Evolutionary conservation across 306 rosid genomes (phyloP).

Genomic region (Vigna mungo): DNA sequence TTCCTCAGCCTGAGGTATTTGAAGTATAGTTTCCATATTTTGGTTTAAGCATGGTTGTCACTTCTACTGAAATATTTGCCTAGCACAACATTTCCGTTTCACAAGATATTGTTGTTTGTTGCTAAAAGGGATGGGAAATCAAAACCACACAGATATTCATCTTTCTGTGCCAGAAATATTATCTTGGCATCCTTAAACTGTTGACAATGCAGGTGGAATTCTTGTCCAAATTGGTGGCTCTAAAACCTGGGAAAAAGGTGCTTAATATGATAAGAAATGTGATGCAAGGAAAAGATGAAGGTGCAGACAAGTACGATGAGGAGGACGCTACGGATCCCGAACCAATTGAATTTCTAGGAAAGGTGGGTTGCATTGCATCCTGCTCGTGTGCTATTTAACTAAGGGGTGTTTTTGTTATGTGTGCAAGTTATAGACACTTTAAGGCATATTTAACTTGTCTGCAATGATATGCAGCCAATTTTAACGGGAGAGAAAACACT

Average conservation of each 20-base stretch:
- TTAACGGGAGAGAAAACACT: slow-evolving; percentile 71
- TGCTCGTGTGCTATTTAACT: slow-evolving; percentile 35
- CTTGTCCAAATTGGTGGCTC: slow-evolving; percentile 84
- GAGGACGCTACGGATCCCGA: slow-evolving; percentile 39
- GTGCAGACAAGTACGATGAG: slow-evolving; percentile 65
- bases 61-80: slow-evolving; percentile 6
- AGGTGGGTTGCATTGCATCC: slow-evolving; percentile 63
- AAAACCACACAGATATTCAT: neutral
- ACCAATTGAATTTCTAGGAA: slow-evolving; percentile 68
- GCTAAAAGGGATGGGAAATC: slow-evolving; percentile 28
- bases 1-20: slow-evolving; percentile 91
- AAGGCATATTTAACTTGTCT: slow-evolving; percentile 37
- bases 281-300: slow-evolving; percentile 95
- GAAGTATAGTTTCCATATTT: slow-evolving; percentile 34
- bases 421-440: slow-evolving; percentile 24
- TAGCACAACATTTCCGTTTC: neutral
- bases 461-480: slow-evolving; percentile 59
- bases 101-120: slow-evolving; percentile 29
- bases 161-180: slow-evolving; percentile 25
- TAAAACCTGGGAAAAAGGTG: slow-evolving; percentile 87
- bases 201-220: slow-evolving; percentile 78
- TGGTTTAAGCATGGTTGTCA: slow-evolving; percentile 25
- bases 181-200: slow-evolving; percentile 35
- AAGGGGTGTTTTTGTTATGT: slow-evolving; percentile 1
- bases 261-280: slow-evolving; percentile 87